phyloP scores from a whole-genome alignment of 73 alveolate species.

The Paramecium octaurelia region DNA sequence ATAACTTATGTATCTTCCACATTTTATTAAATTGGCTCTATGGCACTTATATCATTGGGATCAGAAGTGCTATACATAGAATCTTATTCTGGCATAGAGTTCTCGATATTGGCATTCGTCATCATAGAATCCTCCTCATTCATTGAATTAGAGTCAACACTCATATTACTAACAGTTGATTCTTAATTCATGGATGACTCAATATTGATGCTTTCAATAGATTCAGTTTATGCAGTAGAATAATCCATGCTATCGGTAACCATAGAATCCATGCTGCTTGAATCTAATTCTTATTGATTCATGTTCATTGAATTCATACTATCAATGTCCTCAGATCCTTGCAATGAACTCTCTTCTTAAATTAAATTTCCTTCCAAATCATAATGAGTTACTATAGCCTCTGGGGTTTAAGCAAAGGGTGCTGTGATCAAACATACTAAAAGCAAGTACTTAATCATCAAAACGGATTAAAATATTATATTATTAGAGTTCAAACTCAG shows the following conservation, averaged over 20 bases:
- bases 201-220: neutral
- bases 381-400: conserved; percentile 43
- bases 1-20: neutral
- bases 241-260: neutral
- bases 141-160: neutral
- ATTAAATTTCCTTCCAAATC: conserved; percentile 30
- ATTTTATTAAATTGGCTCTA: neutral
- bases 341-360: neutral
- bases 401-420: neutral
- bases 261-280: neutral
- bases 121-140: neutral
- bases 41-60: neutral
- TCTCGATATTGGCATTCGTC: neutral
- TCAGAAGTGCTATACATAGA: neutral
- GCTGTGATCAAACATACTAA: conserved; percentile 13
- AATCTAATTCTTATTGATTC: neutral
- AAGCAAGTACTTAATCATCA: conserved; percentile 5
- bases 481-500: neutral
- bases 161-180: neutral
- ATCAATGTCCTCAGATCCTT: neutral
- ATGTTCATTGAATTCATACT: conserved; percentile 9
- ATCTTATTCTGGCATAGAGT: neutral
- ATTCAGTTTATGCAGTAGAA: neutral
- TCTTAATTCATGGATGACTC: neutral
- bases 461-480: neutral